These are phyloP conservation scores for Xylariaceae sp. DNA, from an alignment of 2,329 filamentous ascomycete species.

Conservation along the genomic window DNA sequence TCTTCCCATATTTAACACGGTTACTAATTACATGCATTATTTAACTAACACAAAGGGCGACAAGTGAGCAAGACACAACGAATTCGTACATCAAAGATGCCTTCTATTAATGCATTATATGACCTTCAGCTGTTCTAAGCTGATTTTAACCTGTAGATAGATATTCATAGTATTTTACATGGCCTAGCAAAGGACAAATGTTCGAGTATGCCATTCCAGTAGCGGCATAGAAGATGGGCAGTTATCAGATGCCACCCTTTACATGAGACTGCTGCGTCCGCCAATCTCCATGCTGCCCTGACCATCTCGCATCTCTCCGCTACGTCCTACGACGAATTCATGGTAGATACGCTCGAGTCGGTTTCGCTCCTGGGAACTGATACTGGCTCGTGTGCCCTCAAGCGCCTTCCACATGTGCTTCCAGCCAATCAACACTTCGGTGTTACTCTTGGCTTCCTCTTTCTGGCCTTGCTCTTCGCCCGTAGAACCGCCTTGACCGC, in stretches of 20 bases:
- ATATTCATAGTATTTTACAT: not conserved
- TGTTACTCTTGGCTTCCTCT: constrained; percentile 42
- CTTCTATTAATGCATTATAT: too few species aligned
- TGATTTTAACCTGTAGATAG: not conserved
- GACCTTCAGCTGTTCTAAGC: too few species aligned
- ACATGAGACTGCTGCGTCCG: constrained; percentile 91
- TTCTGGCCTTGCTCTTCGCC: constrained; percentile 26
- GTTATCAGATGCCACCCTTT: constrained; percentile 16
- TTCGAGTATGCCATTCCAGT: not conserved
- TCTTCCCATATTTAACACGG: too few species aligned
- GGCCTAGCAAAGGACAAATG: not conserved
- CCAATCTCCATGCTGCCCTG: constrained; percentile 90
- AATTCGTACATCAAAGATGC: too few species aligned
- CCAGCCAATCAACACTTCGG: constrained; percentile 78
- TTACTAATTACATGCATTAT: too few species aligned
- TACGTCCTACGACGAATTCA: constrained; percentile 88
- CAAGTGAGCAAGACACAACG: too few species aligned
- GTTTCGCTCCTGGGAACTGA: constrained; percentile 69
- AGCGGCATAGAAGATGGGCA: not conserved
- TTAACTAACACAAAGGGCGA: too few species aligned
- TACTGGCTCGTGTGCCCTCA: constrained; percentile 71
- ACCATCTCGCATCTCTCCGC: constrained; percentile 91
- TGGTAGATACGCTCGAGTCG: constrained; percentile 76
- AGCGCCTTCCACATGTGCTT: constrained; percentile 75
- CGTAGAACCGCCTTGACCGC: constrained; percentile 33